Evolutionary conservation across 2,329 filamentous ascomycete genomes (phyloP).

Genomic region (Penicillium occitanis): DNA sequence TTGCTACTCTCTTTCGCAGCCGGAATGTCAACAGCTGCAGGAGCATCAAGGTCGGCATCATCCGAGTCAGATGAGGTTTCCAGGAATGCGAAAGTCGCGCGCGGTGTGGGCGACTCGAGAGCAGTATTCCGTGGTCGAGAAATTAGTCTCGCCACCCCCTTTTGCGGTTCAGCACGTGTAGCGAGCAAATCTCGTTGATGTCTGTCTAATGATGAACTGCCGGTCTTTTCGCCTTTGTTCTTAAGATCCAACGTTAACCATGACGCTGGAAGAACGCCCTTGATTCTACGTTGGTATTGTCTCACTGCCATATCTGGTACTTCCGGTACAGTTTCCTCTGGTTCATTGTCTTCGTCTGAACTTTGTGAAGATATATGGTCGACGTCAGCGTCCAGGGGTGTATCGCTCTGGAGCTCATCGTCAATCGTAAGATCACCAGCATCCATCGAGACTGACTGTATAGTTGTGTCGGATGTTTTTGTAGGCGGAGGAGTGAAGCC

Average conservation of each 20-base stretch:
- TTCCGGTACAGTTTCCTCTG: constrained; percentile 5
- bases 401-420: constrained; percentile 21
- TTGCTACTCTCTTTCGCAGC: constrained; percentile 20
- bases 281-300: constrained; percentile 42
- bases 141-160: constrained; percentile 37
- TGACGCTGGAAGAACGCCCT: constrained; percentile 52
- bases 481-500: constrained; percentile 35
- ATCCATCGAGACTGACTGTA: constrained; percentile 23
- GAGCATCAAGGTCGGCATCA: constrained; percentile 17
- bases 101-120: constrained; percentile 22
- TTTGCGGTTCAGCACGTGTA: constrained; percentile 29
- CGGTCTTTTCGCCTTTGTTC: constrained; percentile 30
- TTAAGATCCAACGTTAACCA: constrained; percentile 46
- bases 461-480: constrained; percentile 29
- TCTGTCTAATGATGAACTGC: constrained; percentile 22
- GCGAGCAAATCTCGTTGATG: constrained; percentile 26
- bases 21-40: constrained; percentile 16
- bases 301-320: constrained; percentile 32
- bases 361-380: neutral
- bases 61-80: constrained; percentile 36
- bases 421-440: constrained; percentile 22
- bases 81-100: constrained; percentile 23
- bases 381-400: neutral
- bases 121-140: constrained; percentile 26
- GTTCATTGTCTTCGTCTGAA: constrained; percentile 22